phyloP scores from a whole-genome alignment of 1,284 basidiomycete species.

The Ganoderma leucocontextum region DNA sequence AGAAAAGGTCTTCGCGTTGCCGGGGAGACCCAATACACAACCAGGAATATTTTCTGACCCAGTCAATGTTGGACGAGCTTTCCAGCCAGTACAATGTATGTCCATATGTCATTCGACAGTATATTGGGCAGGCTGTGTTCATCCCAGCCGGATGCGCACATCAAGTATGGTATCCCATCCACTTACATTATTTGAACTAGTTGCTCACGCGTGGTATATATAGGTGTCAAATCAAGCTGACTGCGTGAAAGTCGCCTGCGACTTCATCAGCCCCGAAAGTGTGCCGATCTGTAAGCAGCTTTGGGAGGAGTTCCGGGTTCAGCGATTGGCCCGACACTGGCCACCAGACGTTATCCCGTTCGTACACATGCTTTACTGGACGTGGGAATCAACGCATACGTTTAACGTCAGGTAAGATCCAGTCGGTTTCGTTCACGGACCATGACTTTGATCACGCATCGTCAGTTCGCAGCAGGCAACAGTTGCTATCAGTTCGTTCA shows the following conservation, averaged over 20 bases:
- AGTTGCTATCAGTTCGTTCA: too few relatives aligned
- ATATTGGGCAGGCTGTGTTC: not conserved
- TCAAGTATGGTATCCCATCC: not conserved
- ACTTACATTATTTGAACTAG: too few relatives aligned
- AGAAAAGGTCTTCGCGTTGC: not conserved
- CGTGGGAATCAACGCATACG: not conserved
- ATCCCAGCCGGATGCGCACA: not conserved
- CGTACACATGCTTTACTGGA: not conserved
- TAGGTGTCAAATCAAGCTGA: not conserved
- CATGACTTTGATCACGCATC: too few relatives aligned
- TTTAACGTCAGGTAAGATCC: too few relatives aligned
- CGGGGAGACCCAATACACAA: not conserved
- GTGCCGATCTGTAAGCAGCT: not conserved
- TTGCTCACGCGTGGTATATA: not conserved
- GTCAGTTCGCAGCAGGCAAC: too few relatives aligned
- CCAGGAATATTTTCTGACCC: not conserved
- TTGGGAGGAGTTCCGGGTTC: not conserved
- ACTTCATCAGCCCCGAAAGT: not conserved
- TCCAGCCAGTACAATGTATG: not conserved
- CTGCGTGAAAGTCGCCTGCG: not conserved
- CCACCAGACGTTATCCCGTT: not conserved
- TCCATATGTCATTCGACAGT: not conserved
- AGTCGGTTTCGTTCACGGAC: too few relatives aligned
- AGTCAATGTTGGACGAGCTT: not conserved
- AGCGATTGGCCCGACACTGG: not conserved